Evolutionary conservation across 2,329 filamentous ascomycete species (phyloP).

Genomic region (Bertia moriformis): DNA sequence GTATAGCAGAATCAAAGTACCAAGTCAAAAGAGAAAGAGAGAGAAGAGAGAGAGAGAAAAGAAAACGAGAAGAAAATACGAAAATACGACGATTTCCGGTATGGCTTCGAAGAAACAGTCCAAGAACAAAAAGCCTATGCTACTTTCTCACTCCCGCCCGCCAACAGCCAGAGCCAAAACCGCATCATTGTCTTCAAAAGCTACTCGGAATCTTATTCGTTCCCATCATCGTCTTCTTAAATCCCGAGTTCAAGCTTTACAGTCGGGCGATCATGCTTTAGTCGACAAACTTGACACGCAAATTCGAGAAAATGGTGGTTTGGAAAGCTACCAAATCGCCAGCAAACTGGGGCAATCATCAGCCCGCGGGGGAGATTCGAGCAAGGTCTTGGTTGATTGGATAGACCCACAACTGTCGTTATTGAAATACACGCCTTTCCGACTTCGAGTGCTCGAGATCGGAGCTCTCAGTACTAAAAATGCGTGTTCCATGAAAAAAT

Average conservation of each 20-base stretch:
- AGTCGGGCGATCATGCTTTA: slow-evolving; percentile 19
- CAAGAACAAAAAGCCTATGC: slow-evolving; percentile 17
- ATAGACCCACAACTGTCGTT: slow-evolving; percentile 17
- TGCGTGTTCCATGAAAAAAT: slow-evolving; percentile 59
- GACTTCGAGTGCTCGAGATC: slow-evolving; percentile 66
- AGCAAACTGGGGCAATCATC: slow-evolving; percentile 46
- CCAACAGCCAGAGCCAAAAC: slow-evolving; percentile 19
- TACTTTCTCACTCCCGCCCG: slow-evolving; percentile 28
- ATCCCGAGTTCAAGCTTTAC: slow-evolving; percentile 31
- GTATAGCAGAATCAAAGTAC: too few relatives aligned
- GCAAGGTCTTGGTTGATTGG: slow-evolving; percentile 43
- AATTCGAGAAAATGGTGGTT: slow-evolving; percentile 39
- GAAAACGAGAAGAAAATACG: too few relatives aligned
- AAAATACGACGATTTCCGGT: too few relatives aligned
- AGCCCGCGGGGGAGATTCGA: slow-evolving; percentile 49
- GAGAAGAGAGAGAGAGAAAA: too few relatives aligned
- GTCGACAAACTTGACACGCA: slow-evolving; percentile 26
- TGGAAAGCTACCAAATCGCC: slow-evolving; percentile 44
- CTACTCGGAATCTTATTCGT: slow-evolving; percentile 40
- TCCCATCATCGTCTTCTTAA: slow-evolving; percentile 46
- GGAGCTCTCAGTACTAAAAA: slow-evolving; percentile 76
- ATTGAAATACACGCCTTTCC: slow-evolving; percentile 5
- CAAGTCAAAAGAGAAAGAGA: too few relatives aligned
- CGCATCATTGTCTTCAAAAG: slow-evolving; percentile 33
- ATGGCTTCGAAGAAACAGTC: too few relatives aligned